phyloP scores from a whole-genome alignment of 2,329 filamentous ascomycete genomes.

The Leptodontidium sp. region DNA sequence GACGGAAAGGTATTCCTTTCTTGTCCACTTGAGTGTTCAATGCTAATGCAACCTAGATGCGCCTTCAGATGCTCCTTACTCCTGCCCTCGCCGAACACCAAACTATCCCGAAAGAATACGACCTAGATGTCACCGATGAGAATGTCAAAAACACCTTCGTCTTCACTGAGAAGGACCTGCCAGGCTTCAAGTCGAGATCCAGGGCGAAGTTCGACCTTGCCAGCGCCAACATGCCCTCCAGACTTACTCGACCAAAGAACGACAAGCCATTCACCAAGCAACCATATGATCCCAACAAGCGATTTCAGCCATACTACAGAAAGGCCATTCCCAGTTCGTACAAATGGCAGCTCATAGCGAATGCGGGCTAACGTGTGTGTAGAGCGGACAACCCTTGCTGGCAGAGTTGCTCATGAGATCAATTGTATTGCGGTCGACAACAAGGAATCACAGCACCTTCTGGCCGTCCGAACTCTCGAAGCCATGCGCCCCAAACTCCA shows the following conservation, averaged over 20 bases:
- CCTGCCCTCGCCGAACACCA: constrained; percentile 72
- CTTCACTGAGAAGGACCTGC: constrained; percentile 92
- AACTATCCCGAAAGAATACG: constrained; percentile 86
- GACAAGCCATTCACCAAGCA: constrained; percentile 56
- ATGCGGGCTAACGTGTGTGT: constrained; percentile 35
- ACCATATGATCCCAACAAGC: constrained; percentile 56
- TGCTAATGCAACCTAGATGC: constrained; percentile 48
- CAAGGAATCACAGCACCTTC: constrained; percentile 70
- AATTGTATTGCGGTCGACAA: constrained; percentile 78
- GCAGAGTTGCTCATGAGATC: constrained; percentile 78
- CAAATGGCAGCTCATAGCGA: not conserved
- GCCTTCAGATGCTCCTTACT: constrained; percentile 72
- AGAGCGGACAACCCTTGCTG: constrained; percentile 82
- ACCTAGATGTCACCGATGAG: constrained; percentile 73
- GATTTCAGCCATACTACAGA: constrained; percentile 69
- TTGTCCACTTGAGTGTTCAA: constrained; percentile 9
- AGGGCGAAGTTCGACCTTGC: constrained; percentile 63
- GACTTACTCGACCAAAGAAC: constrained; percentile 54
- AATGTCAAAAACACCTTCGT: constrained; percentile 86
- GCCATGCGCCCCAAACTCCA: constrained; percentile 67
- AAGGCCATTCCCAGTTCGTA: constrained; percentile 78
- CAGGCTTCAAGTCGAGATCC: constrained; percentile 72
- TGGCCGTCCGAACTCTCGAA: constrained; percentile 65
- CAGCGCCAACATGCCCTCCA: constrained; percentile 65
- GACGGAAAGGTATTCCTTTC: constrained; percentile 53